These are phyloP conservation scores for Tetraselmis striata DNA, from an alignment of 139 green algal species.

Conservation along the genomic window DNA sequence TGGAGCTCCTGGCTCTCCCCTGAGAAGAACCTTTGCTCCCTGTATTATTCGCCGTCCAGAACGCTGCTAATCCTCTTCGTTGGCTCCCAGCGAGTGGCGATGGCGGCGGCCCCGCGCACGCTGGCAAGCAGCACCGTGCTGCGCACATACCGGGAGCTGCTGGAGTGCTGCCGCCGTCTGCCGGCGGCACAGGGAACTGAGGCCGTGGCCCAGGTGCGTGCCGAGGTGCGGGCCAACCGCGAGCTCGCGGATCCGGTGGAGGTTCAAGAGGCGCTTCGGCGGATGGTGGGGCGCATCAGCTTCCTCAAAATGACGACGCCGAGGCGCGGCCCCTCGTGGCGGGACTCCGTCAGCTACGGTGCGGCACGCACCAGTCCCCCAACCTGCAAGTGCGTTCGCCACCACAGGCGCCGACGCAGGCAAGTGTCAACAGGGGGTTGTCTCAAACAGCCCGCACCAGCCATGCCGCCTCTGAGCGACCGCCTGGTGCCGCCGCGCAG, in stretches of 20 bases:
- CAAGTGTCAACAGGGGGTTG: background rate
- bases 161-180: constrained; percentile 35
- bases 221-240: constrained; percentile 16
- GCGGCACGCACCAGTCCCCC: background rate
- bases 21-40: too few relatives aligned
- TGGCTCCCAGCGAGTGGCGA: too few relatives aligned
- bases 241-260: constrained; percentile 7
- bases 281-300: constrained; percentile 44
- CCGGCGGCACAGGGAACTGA: constrained; percentile 3
- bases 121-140: constrained; percentile 17
- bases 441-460: background rate
- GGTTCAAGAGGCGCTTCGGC: constrained; percentile 37
- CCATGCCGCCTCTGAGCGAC: background rate
- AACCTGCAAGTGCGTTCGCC: background rate
- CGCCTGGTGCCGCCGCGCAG: constrained; percentile 19
- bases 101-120: too few relatives aligned
- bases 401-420: background rate
- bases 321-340: constrained; percentile 18
- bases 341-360: background rate
- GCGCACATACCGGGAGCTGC: constrained; percentile 39
- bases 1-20: too few relatives aligned
- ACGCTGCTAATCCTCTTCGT: too few relatives aligned
- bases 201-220: constrained; percentile 21
- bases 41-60: too few relatives aligned
- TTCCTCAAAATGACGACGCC: constrained; percentile 51